Percentiles rank a stretch among this genome's conserved stretches.
phyloP scores from a whole-genome alignment of 257 asterid genomes.

The Forsythia viridissima region DNA sequence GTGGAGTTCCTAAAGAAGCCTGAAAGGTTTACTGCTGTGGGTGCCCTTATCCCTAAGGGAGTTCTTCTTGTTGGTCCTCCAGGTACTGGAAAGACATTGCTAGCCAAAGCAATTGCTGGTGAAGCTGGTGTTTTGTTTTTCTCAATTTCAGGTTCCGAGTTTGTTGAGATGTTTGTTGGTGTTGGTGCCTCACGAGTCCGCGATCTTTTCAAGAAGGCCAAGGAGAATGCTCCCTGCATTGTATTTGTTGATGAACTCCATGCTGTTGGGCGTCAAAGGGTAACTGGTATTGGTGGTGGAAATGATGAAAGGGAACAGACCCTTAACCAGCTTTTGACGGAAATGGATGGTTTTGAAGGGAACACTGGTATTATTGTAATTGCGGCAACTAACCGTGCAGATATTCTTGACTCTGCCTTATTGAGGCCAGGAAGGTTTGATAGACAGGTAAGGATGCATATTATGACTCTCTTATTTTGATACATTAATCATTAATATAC shows the following conservation, averaged over 20 bases:
- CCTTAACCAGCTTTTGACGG: constrained; percentile 95
- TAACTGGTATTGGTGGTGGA: constrained; percentile 98
- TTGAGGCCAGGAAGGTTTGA: constrained; percentile 97
- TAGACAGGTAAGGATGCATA: constrained; percentile 65
- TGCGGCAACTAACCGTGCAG: constrained; percentile 98
- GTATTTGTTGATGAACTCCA: constrained; percentile 98
- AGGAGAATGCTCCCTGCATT: constrained; percentile 97
- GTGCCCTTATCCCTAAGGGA: constrained; percentile 98
- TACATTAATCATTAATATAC: too few species aligned
- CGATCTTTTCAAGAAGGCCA: constrained; percentile 98
- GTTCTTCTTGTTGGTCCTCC: constrained; percentile 99
- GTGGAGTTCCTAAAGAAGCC: constrained; percentile 98
- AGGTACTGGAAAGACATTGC: constrained; percentile 93
- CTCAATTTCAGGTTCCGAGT: constrained; percentile 99
- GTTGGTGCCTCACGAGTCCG: constrained; percentile 98
- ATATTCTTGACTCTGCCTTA: constrained; percentile 95
- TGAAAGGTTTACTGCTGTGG: constrained; percentile 94
- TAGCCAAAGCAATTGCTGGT: constrained; percentile 98
- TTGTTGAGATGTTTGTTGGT: constrained; percentile 99
- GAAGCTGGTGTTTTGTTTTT: constrained; percentile 98
- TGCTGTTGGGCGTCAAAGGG: constrained; percentile 99
- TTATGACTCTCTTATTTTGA: neutral
- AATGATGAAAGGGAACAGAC: constrained; percentile 99
- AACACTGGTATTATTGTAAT: constrained; percentile 90
- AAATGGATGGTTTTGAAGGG: constrained; percentile 99